phyloP scores from a whole-genome alignment of 257 asterid genomes.

The Nicotiana obtusifolia region DNA sequence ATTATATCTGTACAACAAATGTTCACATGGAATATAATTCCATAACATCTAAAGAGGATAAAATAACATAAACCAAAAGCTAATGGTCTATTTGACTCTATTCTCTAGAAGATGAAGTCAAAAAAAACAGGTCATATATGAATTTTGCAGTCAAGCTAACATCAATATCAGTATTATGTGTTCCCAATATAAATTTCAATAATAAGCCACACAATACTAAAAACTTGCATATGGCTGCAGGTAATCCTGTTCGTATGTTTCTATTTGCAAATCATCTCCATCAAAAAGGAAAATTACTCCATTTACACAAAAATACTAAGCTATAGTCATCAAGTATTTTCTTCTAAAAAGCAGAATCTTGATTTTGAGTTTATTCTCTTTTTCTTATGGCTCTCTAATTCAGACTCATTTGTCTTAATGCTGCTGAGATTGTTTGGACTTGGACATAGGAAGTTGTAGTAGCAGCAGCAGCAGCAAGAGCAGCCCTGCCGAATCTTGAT shows the following conservation, averaged over 20 bases:
- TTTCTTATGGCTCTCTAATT: not conserved
- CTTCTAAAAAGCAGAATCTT: not conserved
- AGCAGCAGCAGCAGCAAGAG: not conserved
- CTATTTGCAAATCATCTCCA: not conserved
- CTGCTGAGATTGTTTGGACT: constrained; percentile 7
- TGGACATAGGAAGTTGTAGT: no score
- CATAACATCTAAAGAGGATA: no score
- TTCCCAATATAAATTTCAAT: not conserved
- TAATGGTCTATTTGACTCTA: no score
- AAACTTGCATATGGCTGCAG: not conserved
- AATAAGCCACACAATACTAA: not conserved
- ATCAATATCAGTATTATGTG: not conserved
- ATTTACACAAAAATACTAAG: not conserved
- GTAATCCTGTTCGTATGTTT: not conserved
- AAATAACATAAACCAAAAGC: no score
- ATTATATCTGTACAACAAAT: no score
- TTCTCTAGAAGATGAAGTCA: no score
- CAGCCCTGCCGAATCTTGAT: constrained; percentile 13
- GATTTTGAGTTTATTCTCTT: not conserved
- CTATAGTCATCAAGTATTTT: not conserved
- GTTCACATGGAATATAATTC: no score
- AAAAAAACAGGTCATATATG: not conserved
- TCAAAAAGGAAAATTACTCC: not conserved
- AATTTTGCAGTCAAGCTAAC: not conserved
- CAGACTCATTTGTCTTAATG: not conserved